Evolutionary conservation across 2,329 filamentous ascomycete species (phyloP).

Genomic region (Aureobasidium sp.): DNA sequence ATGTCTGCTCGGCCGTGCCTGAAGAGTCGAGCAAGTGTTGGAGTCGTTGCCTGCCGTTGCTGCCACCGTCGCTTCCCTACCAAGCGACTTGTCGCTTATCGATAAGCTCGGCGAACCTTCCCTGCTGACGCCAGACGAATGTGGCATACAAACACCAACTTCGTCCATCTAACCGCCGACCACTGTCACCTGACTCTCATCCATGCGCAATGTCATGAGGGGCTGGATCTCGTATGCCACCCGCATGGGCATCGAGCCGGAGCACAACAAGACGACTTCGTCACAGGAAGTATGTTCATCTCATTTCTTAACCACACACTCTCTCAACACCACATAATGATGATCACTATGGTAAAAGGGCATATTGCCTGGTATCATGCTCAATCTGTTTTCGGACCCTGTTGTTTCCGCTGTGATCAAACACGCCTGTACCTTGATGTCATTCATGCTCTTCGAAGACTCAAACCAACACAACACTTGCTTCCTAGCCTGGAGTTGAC

Average conservation of each 20-base stretch:
- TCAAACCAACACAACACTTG: background rate
- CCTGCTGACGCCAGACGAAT: background rate
- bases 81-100: background rate
- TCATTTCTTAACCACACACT: background rate
- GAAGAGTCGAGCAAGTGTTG: background rate
- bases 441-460: background rate
- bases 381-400: background rate
- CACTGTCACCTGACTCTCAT: background rate
- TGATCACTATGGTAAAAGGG: conserved; percentile 56
- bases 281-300: background rate
- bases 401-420: background rate
- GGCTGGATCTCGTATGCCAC: background rate
- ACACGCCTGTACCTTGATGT: background rate
- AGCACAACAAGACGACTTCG: background rate
- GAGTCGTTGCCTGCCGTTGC: background rate
- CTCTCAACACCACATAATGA: conserved; percentile 31
- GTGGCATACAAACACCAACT: background rate
- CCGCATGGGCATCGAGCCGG: background rate
- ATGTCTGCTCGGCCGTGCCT: conserved; percentile 40
- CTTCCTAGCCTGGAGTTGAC: background rate
- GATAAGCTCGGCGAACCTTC: conserved; percentile 7
- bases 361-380: conserved; percentile 35
- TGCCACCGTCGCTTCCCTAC: background rate
- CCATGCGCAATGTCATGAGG: background rate
- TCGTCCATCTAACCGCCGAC: background rate